These are phyloP conservation scores for Ichthyophthirius multifiliis DNA, from an alignment of 169 alveolate species.

Conservation along the genomic window DNA sequence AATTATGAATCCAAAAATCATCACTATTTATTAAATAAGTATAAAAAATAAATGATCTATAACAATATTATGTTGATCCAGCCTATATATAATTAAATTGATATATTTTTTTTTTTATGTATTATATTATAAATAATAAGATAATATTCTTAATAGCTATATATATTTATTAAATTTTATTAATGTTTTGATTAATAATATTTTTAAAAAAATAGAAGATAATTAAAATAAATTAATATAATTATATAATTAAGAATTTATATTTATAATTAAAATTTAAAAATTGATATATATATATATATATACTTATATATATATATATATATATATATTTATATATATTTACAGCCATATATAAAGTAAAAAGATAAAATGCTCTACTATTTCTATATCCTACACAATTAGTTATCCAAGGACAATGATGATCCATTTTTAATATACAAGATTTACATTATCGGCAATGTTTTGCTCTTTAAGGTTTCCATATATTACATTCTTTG, in stretches of 20 bases:
- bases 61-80: not conserved
- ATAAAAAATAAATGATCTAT: not conserved
- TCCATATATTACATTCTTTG: constrained; percentile 39
- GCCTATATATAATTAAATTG: not conserved
- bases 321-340: too few relatives aligned
- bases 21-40: not conserved
- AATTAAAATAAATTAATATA: not conserved
- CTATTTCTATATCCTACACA: constrained; percentile 50
- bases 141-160: too few relatives aligned
- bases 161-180: not conserved
- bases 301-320: too few relatives aligned
- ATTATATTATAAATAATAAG: not conserved
- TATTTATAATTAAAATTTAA: too few relatives aligned
- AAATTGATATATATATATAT: too few relatives aligned
- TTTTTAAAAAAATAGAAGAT: not conserved
- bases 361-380: constrained; percentile 34
- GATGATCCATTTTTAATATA: constrained; percentile 58
- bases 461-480: constrained; percentile 53
- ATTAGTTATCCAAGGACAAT: constrained; percentile 59
- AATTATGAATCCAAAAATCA: not conserved
- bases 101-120: not conserved
- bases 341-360: constrained; percentile 37
- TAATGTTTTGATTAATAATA: not conserved
- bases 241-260: too few relatives aligned
- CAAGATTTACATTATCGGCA: constrained; percentile 50